Evolutionary conservation across 2,329 filamentous ascomycete species (phyloP), one percentile per base, ranked within the genome.

Genomic region (Colletotrichum sp.): DNA sequence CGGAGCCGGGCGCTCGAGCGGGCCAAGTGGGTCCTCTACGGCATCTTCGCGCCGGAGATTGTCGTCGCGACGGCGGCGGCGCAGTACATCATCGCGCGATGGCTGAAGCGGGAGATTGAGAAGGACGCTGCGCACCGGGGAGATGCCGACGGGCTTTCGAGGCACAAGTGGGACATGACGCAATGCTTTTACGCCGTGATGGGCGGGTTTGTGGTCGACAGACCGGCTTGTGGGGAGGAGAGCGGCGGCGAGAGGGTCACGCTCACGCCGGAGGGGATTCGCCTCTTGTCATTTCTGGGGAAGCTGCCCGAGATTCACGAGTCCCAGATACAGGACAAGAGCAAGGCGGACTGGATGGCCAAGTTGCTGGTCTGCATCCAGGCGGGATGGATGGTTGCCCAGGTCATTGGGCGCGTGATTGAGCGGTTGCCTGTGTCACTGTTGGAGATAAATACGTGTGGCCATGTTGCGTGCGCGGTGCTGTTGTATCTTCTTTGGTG

Each of bases 361-460:
- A 85, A 85, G 75, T 66, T 79, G 2, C 77, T 87, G 13, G 82
- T 83, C 3, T 81, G 80, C 60, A 22, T 85, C 15, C 86, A 87
- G 75, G 83, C 81, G 1, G 75, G 75, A 16, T 87, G 85, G 85
- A 83, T 86, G 72, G 70, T 84, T 4, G 56, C 85, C 5, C 83
- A 86, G 60, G 78, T 77, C 39, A 76, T 85, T 25, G 81, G 80
- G 3, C 81, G 85, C 1, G 73, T 80, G 16, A 78, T 79, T 2
- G 76, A 81, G 18, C 75, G 77, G 8, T 76, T 86, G 1, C 83
- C 85, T 1, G 73, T 87, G 13, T 83, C 82, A 1, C 79, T 84
- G 8, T 79, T 86, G 13, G 84, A 86, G 67, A 71, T 84, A 2
- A 80, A 84, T 73, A 83, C 83, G 3, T 74, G 84, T 34, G 80